Evolutionary conservation across 2,329 filamentous ascomycete genomes (phyloP), one percentile per base, ranked within the genome.

Genomic region (Ceratocystis albifundus): DNA sequence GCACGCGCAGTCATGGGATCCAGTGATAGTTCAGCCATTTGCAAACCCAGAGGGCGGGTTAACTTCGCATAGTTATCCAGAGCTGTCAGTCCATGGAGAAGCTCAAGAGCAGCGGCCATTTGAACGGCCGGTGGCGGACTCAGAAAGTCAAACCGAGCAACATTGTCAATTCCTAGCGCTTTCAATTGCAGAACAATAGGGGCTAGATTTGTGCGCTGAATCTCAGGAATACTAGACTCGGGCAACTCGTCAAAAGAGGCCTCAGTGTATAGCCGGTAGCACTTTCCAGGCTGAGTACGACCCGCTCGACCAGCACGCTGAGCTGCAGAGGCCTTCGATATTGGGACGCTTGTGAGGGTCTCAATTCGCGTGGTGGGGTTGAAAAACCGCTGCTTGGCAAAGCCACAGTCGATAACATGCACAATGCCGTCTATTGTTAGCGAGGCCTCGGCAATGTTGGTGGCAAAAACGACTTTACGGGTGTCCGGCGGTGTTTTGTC

Each of bases 1-100:
- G 88, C 89, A 76, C 93, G 95, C 5, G 88, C 90, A 83, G 96
- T 94, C 90, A 96, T 96, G 0, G 94, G 94, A 71, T 96, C 90
- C 6, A 97, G 84, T 0, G 92, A 88, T 55, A 99, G 79, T 74
- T 97, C 93, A 0, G 94, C 93, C 91, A 97, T 96, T 55, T 90
- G 84, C 68, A 84, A 80, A 0, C 94, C 94, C n/a, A 96, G 79
- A 0, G 94, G 92, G 70, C 84, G 87, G 1, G 93, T 96, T 32
- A 99, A 83, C 73, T 93, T 95, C 15, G 91, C 91, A 72, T 96
- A 93, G 64, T 88, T 85, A 71, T 97, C 92, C 12, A 99, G 77
- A 0, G 91, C 91, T 5, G 91, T 91, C 4, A 97, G 77, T 0
- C 90, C 89, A 74, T 88, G 96, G 3, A 99, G 82, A 2, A 96